A percentile compares a stretch with the other conserved stretches of the same genome.
Evolutionary conservation across 2,329 filamentous ascomycete species (phyloP).

Genomic region (Fusarium aywerte): DNA sequence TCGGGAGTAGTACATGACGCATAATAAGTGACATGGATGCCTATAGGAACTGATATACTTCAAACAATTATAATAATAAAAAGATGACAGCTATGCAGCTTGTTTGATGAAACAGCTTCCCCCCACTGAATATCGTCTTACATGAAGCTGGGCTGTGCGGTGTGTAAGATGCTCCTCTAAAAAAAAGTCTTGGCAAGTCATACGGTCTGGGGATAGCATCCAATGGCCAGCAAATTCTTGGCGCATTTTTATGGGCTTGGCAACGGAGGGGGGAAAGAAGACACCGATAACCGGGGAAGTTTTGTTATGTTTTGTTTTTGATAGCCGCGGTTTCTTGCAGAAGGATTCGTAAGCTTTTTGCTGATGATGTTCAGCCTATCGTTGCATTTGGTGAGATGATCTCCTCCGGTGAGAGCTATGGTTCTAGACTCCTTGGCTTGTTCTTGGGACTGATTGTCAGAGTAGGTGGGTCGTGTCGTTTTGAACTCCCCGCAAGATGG

Average conservation of each 20-base stretch:
- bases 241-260: conserved; percentile 9
- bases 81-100: background rate
- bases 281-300: background rate
- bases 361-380: background rate
- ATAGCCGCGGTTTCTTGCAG: background rate
- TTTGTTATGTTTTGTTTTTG: background rate
- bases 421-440: conserved; percentile 1
- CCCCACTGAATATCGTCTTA: background rate
- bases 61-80: background rate
- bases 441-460: background rate
- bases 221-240: conserved; percentile 15
- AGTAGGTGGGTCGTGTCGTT: background rate
- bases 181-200: conserved; percentile 16
- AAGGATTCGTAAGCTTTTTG: background rate
- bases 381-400: background rate
- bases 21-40: background rate
- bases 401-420: background rate
- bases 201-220: conserved; percentile 1
- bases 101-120: background rate
- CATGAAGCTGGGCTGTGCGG: conserved; percentile 4
- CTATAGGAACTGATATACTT: background rate
- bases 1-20: background rate
- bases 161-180: conserved; percentile 1
- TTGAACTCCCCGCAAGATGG: background rate
- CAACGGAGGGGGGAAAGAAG: background rate